Conservation (phyloP, 148 eudicot genomes). For the Vaccinium myrtillus region DNA sequence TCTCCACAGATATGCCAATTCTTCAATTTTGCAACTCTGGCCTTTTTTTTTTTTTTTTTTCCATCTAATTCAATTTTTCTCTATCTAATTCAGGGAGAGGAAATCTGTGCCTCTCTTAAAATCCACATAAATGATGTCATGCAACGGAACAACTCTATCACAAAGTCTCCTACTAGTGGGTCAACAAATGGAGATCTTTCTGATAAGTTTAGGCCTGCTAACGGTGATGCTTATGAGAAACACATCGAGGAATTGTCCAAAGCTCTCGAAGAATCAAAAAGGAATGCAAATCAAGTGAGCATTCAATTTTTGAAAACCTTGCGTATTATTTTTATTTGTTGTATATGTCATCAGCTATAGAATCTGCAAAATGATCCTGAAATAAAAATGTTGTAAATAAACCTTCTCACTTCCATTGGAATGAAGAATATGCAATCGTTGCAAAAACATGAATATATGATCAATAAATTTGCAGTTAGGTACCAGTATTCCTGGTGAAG, state of each 20-base stretch:
- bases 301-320: neutral
- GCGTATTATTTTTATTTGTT: neutral
- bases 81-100: constrained; percentile 70
- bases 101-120: constrained; percentile 95
- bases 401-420: neutral
- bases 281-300: constrained; percentile 62
- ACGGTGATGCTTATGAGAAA: constrained; percentile 59
- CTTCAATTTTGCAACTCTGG: neutral
- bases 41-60: neutral
- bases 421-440: neutral
- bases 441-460: neutral
- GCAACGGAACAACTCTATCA: constrained; percentile 91
- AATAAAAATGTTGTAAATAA: neutral
- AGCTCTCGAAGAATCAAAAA: constrained; percentile 83
- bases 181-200: constrained; percentile 57
- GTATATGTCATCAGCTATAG: neutral
- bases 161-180: constrained; percentile 63
- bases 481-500: neutral
- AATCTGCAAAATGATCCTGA: neutral
- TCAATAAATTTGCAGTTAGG: neutral
- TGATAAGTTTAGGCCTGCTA: constrained; percentile 48
- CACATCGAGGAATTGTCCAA: constrained; percentile 71
- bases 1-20: neutral
- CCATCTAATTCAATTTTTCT: neutral
- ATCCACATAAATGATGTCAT: constrained; percentile 98